Evolutionary conservation across 306 rosid genomes (phyloP), one percentile per base, ranked within the genome.

Genomic region (Vachellia collinsii): DNA sequence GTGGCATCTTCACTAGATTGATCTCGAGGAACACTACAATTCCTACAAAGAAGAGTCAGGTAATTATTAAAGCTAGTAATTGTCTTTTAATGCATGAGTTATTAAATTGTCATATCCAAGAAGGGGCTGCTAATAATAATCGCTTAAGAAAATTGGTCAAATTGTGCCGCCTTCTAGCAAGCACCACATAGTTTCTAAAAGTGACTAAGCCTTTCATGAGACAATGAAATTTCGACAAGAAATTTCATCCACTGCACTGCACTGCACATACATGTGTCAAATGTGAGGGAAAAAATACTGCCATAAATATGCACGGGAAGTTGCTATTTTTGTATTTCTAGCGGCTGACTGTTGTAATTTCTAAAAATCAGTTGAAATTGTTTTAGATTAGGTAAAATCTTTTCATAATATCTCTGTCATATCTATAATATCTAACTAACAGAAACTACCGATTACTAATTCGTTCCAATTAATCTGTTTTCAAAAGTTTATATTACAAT

Each of bases 41-140:
- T 74, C 97, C 97, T 4, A 93, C 97, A 13, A 93, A 93, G 77
- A 93, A 91, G 90, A 88, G 97, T 44, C 97, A 93, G 96, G 97
- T 93, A 77, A 59, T 54, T 58, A 0, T 13, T 11, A 29, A 44
- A 37, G 56, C 39, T 67, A 5, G 20, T 54, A 3, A n/a, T 19
- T n/a, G 62, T 54, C 62, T n/a, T 54, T 8, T n/a, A 54, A 17
- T 54, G 62, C 62, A 54, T 3, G 23, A 54, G 23, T 7, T 4
- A 4, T 54, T n/a, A 3, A 54, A 7, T 25, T 54, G 11, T n/a
- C 25, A 54, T 25, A n/a, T 54, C 10, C 61, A 54, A 54, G 25
- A n/a, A n/a, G 23, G 25, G 4, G 25, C 4, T 29, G 54, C 23
- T 67, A 5, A 16, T 29, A 11, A 34, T 72, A 54, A 51, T 56